Evolutionary conservation across 768 basidiomycete species (phyloP), one percentile per base, ranked within the genome.

Genomic region (Boletus vinaceobasis): DNA sequence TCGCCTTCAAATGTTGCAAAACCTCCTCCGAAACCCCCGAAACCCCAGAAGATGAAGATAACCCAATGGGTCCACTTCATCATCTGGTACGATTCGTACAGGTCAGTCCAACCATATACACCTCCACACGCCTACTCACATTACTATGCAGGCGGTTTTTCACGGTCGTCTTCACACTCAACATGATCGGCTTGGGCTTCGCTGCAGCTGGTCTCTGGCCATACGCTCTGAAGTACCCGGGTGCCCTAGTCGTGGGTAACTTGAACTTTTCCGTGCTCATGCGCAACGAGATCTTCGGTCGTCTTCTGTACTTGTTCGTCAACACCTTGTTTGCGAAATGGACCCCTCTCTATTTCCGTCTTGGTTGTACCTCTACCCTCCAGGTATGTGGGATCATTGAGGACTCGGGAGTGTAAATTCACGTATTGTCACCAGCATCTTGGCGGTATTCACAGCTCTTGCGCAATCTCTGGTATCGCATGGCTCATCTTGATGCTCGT

Each of bases 251-350:
- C 9, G 75, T 87, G 7, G 90, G 87, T 0, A 93, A 93, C 60
- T 69, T 93, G 45, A 80, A 84, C 60, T 71, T 81, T 26, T 82
- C 88, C 6, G 83, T 92, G 52, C 76, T 93, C 21, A 82, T 89
- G 76, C 79, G 90, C 21, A 93, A 93, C 62, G 90, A 93, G 60
- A 74, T 90, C 2, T 92, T 92, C 58, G 87, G 88, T 10, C 85
- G 90, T n/a, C 69, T 83, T 35, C 64, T 93, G 14, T 93, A 91
- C 65, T 69, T 84, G 43, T 61, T 85, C 21, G 78, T 88, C 57
- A 92, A 89, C 65, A 87, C 82, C 0, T 69, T 79, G 29, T 90
- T 93, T 58, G 86, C 87, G n/a, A 91, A 88, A 84, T 89, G 88
- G 88, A 71, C 88, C 1, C 88, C 88, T 21, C 74, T 90, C 31